A percentile compares a stretch with the other conserved stretches of the same genome.
These are phyloP conservation scores for Tulasnella sp. DNA, from an alignment of 768 basidiomycete species.

Conservation along the genomic window DNA sequence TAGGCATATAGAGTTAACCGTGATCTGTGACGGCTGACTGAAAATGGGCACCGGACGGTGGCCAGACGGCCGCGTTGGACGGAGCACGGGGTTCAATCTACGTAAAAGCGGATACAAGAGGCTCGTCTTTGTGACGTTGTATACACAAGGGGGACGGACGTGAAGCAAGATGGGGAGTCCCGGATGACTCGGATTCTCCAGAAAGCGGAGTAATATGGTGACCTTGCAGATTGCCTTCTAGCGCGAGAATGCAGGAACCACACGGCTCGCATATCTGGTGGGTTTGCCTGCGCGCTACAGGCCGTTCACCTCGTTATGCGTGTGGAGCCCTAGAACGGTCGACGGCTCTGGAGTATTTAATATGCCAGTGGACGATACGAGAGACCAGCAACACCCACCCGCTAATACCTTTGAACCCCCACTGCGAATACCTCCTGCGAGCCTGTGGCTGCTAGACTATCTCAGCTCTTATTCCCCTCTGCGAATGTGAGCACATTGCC, in stretches of 20 bases:
- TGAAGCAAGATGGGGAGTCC: background rate
- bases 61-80: no score
- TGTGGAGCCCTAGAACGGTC: background rate
- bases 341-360: background rate
- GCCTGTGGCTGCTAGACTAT: background rate
- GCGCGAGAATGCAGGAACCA: background rate
- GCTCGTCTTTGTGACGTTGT: no score
- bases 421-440: background rate
- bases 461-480: background rate
- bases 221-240: background rate
- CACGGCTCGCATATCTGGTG: background rate
- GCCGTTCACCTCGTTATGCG: no score
- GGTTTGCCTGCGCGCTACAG: no score
- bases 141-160: background rate
- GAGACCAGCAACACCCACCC: background rate
- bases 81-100: no score
- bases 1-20: conserved; percentile 8
- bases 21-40: background rate
- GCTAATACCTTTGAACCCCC: background rate
- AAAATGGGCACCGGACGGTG: background rate
- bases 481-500: background rate
- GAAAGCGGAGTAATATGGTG: background rate
- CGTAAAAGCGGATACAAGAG: no score
- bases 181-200: background rate
- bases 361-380: background rate